Conservation (phyloP, 768 basidiomycete species). For the Mycena rosella region DNA sequence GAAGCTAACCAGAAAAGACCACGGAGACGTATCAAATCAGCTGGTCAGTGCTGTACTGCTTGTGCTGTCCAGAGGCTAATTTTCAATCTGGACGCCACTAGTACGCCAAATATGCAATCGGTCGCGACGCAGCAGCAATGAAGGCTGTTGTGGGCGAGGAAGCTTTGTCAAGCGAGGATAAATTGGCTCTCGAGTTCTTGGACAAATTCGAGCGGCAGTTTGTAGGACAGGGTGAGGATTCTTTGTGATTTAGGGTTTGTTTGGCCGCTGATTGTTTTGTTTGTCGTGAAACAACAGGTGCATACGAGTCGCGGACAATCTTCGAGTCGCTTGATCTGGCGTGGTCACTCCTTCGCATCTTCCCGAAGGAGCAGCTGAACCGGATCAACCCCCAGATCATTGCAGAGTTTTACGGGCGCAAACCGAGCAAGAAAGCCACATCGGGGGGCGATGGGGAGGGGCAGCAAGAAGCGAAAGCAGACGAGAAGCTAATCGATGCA, state of each 20-base stretch:
- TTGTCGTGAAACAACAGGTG: constrained; percentile 69
- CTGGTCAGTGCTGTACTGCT: constrained; percentile 66
- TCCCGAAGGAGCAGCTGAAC: constrained; percentile 99
- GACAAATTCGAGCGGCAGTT: constrained; percentile 98
- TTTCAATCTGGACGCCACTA: constrained; percentile 53
- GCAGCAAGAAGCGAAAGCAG: constrained; percentile 53
- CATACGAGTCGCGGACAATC: constrained; percentile 95
- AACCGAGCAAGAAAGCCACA: constrained; percentile 74
- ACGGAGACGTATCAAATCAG: constrained; percentile 99
- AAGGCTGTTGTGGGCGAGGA: constrained; percentile 99
- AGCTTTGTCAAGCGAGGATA: constrained; percentile 94
- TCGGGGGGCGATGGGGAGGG: constrained; percentile 60
- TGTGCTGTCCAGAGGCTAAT: constrained; percentile 37
- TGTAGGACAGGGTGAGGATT: constrained; percentile 88
- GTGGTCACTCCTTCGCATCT: constrained; percentile 96
- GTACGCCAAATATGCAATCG: constrained; percentile 99
- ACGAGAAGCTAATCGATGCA: constrained; percentile 72
- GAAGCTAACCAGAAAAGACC: constrained; percentile 96
- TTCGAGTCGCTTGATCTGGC: constrained; percentile 98
- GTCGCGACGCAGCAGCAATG: constrained; percentile 97
- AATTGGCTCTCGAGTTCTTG: constrained; percentile 96
- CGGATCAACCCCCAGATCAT: constrained; percentile 98
- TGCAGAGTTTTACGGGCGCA: constrained; percentile 92
- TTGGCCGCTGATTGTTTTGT: constrained; percentile 18
- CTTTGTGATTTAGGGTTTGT: not conserved